phyloP scores from a whole-genome alignment of 371 early-diverging fungal genomes.

The Smittium mucronatum region DNA sequence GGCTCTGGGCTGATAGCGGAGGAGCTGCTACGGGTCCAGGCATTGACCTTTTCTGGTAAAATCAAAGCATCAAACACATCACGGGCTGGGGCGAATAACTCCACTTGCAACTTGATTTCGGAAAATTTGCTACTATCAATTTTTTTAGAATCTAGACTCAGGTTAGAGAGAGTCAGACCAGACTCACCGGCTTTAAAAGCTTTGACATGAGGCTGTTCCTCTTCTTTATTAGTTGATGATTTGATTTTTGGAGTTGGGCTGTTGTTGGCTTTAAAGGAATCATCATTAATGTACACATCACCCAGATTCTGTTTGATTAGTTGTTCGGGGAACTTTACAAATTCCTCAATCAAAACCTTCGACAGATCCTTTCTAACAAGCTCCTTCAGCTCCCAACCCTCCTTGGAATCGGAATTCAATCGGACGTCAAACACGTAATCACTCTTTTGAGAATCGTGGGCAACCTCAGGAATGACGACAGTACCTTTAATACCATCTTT shows the following conservation, averaged over 20 bases:
- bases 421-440: conserved; percentile 74
- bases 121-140: neutral
- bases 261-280: conserved; percentile 14
- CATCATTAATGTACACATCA: conserved; percentile 69
- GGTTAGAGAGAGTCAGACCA: conserved; percentile 36
- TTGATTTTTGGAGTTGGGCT: conserved; percentile 23
- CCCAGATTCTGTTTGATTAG: conserved; percentile 68
- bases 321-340: conserved; percentile 53
- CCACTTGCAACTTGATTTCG: conserved; percentile 32
- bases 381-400: conserved; percentile 40
- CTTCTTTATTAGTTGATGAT: neutral
- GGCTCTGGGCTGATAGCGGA: conserved; percentile 23
- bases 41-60: conserved; percentile 53
- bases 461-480: conserved; percentile 78
- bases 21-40: conserved; percentile 63
- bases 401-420: conserved; percentile 41
- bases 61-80: conserved; percentile 71
- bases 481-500: conserved; percentile 61
- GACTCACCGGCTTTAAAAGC: conserved; percentile 15
- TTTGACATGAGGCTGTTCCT: conserved; percentile 5
- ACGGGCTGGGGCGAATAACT: conserved; percentile 75
- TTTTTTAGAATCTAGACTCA: conserved; percentile 40
- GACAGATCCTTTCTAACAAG: conserved; percentile 54
- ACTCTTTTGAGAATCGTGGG: conserved; percentile 70
- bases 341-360: conserved; percentile 44